Base-by-base conservation (phyloP, 495 filamentous ascomycete species). In the Hypoxylon fuscum region DNA sequence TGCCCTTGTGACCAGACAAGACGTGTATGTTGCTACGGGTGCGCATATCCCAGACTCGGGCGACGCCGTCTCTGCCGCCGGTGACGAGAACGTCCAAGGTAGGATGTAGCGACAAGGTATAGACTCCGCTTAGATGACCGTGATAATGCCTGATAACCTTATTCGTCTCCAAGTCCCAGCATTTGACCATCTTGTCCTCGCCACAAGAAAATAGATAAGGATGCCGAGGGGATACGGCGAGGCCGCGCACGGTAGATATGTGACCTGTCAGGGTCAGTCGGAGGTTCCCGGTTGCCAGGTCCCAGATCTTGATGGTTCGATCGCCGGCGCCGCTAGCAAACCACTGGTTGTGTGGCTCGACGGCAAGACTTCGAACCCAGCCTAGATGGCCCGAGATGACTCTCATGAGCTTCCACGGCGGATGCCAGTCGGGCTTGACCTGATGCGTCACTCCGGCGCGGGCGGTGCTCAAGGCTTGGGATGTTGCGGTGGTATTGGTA, bases 151-250 rank as follows among this genome's bases (percentile, higher is more conserved):
- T 85, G 67, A 99, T 99, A 51, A 99, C 96, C 76, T 96, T 96
- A 74, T 99, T 99, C 6, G 91, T 95, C 72, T 99, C 96, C 65
- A 99, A 75, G 79, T 99, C 96, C 96, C 96, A 99, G 79, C 96
- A 98, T 76, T 98, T 98, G 31, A 99, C 96, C 92, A 96, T 97
- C 83, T 99, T 99, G 74, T 99, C 96, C 75, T 99, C 96, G 47
- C 91, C 96, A 66, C 96, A 98, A 11, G 91, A 96, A 75, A 98
- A 99, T 29, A 99, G 84, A 72, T 99, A 99, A 1, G 96, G 96
- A 74, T 99, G 96, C 46, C 96, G 81, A 12, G 93, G 90, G 2
- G 92, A 96, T 5, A 99, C 90, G 0, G 94, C 96, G 44, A 99
- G 80, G 5, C 96, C 96, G 41, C 96, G 88, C 12, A 99, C 96